These are phyloP conservation scores for Magnaporthiopsis poae DNA, from an alignment of 2,329 filamentous ascomycete genomes.

Conservation along the genomic window DNA sequence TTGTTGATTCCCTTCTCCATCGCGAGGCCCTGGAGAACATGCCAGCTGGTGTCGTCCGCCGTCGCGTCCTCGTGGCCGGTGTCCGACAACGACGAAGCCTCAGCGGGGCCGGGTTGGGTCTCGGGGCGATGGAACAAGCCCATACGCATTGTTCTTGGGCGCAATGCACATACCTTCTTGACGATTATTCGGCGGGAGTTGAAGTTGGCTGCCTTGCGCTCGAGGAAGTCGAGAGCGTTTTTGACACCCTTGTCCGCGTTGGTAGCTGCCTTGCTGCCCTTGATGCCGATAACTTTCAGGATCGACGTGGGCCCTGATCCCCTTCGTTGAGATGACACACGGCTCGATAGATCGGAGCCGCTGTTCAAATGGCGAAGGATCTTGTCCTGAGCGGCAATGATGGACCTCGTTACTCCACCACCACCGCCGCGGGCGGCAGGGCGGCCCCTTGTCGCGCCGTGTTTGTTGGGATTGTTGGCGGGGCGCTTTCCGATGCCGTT, in stretches of 20 bases:
- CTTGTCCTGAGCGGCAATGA: conserved; percentile 12
- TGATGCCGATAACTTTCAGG: conserved; percentile 52
- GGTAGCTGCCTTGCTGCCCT: conserved; percentile 55
- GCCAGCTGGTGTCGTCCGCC: not conserved
- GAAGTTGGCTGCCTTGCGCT: conserved; percentile 56
- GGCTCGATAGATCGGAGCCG: conserved; percentile 17
- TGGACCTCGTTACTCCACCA: not conserved
- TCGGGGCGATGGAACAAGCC: not conserved
- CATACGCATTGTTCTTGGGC: not conserved
- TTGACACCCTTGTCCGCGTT: conserved; percentile 59
- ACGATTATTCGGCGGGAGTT: conserved; percentile 51
- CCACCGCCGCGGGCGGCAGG: not conserved
- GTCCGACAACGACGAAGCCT: not conserved
- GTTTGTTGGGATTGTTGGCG: conserved; percentile 3
- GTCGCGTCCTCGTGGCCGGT: not conserved
- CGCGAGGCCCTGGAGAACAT: not conserved
- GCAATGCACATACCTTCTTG: conserved; percentile 60
- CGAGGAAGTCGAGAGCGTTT: conserved; percentile 57
- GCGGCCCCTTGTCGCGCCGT: not conserved
- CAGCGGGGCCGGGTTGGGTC: not conserved
- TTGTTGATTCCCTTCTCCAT: not conserved
- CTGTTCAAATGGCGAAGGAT: conserved; percentile 22
- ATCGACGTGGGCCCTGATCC: conserved; percentile 23
- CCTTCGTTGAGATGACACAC: conserved; percentile 15
- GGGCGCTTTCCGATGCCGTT: conserved; percentile 9